These are phyloP conservation scores for Podila clonocystis DNA, from an alignment of 192 early-diverging fungal genomes.

Conservation along the genomic window DNA sequence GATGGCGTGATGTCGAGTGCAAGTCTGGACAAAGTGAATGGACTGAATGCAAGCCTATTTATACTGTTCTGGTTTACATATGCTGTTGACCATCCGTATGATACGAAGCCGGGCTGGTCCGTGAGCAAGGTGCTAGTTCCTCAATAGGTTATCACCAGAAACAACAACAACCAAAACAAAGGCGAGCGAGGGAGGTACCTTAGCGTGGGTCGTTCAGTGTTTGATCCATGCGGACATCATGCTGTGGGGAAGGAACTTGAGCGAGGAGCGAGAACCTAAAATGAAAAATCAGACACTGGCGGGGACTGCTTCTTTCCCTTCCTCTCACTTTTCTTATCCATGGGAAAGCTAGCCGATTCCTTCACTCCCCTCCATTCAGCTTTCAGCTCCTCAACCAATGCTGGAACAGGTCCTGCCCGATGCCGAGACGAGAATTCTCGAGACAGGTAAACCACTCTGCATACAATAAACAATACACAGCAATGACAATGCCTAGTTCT, in stretches of 20 bases:
- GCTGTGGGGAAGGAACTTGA: no score
- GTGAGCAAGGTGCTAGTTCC: not conserved
- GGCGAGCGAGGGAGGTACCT: not conserved
- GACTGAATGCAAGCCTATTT: not conserved
- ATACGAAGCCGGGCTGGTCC: no score
- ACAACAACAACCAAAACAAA: slow-evolving; percentile 1
- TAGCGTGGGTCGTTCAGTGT: not conserved
- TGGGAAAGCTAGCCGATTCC: not conserved
- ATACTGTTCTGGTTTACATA: not conserved
- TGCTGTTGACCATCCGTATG: no score
- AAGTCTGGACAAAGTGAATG: slow-evolving; percentile 2
- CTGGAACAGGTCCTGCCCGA: slow-evolving; percentile 56
- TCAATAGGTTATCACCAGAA: not conserved
- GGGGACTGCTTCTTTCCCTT: not conserved
- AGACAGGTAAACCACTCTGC: slow-evolving; percentile 25
- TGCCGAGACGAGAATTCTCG: slow-evolving; percentile 51
- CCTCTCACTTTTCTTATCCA: not conserved
- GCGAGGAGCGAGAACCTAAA: no score
- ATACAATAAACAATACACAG: no score
- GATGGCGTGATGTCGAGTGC: not conserved
- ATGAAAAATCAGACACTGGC: no score
- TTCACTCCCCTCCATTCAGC: not conserved
- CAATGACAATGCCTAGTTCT: not conserved
- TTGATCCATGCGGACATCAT: not conserved
- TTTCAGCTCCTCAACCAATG: not conserved